Base-by-base conservation (phyloP, 176 grass and related monocot genomes). In the Ensete glaucum region DNA sequence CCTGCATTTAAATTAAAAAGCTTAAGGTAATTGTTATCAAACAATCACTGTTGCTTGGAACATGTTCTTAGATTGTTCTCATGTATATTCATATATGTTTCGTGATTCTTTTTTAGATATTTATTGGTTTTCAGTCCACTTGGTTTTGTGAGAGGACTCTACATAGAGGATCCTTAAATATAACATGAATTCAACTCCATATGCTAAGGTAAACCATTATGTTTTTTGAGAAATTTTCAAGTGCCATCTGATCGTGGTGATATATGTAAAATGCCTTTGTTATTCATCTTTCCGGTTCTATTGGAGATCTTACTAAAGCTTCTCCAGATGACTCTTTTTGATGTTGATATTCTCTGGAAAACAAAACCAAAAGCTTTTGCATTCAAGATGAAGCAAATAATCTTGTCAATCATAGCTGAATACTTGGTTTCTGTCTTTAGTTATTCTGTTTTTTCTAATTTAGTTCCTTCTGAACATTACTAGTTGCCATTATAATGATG, bases 401-500 rank as follows among this genome's bases (percentile, higher is more conserved):
- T 87, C 86, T 76, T 67, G 54, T 91, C 88, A 79, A 74, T 86
- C 81, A 77, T 96, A 74, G 88, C 89, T 22, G 84, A 96, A 51
- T 86, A 83, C 82, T 85, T 91, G 76, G 88, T 87, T 73, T 83
- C 83, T 67, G 49, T 90, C 50, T 81, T 72, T 71, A 55, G 81
- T 88, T 90, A 90, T 53, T 74, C 24, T 53, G 66, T 76, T 24
- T 12, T 4, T 67, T 9, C 69, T 29, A 29, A 21, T 43, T 69
- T 74, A 11, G 56, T 23, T 51, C 53, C 14, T 59, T 72, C 1
- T 9, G 15, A 57, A 0, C 69, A 23, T 43, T 43, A 6, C 34
- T 0, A 43, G 34, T 43, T 43, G 34, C 34, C 34, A 29, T 29
- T 3, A 29, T 29, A 29, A 3, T 29, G 29, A 29, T 29, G 34